Base-by-base conservation (phyloP, 2,329 filamentous ascomycete genomes). In the Penicillium fuscoglaucum region DNA sequence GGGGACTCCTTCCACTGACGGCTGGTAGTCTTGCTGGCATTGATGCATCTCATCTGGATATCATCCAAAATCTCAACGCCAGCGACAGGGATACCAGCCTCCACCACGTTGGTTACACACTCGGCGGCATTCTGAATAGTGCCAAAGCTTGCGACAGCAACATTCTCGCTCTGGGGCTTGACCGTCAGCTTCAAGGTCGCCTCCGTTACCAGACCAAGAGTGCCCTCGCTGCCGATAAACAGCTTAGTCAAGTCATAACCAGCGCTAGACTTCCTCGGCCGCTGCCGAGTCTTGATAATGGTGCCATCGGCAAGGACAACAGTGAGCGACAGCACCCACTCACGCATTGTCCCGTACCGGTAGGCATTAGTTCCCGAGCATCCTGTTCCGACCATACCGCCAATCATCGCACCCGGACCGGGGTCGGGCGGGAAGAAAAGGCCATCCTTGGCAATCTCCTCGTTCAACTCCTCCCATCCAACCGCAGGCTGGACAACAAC, bases 41-140 rank as follows among this genome's bases (percentile, higher is more conserved):
- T 88, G 74, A 88, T 87, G 72, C 83, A 87, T 62, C 80, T 77
- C 86, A 97, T 97, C 79, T 96, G 92, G 57, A 92, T 88, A 71
- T 96, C 92, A 76, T 97, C 93, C 29, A 97, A 81, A 58, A 97
- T 89, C 78, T 97, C 93, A 44, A 97, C 87, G n/a, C 93, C 93
- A 0, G 93, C 92, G 43, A 97, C 87, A 31, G 90, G 90, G 12
- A 96, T 84, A 28, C 91, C 92, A 53, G 89, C 84, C 45, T 85
- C 86, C 5, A 97, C 92, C 12, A 96, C 91, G 55, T 83, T 83
- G 64, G 88, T 86, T 2, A 95, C 92, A 72, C 91, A 96, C 70
- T 88, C 83, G 17, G 90, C 91, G 1, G 91, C 91, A 63, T 85
- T 79, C 46, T 89, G 86, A 62, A 96, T 75, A 17, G 72, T 79